Evolutionary conservation across 2,329 filamentous ascomycete genomes (phyloP).

Genomic region (Claviceps sp.): DNA sequence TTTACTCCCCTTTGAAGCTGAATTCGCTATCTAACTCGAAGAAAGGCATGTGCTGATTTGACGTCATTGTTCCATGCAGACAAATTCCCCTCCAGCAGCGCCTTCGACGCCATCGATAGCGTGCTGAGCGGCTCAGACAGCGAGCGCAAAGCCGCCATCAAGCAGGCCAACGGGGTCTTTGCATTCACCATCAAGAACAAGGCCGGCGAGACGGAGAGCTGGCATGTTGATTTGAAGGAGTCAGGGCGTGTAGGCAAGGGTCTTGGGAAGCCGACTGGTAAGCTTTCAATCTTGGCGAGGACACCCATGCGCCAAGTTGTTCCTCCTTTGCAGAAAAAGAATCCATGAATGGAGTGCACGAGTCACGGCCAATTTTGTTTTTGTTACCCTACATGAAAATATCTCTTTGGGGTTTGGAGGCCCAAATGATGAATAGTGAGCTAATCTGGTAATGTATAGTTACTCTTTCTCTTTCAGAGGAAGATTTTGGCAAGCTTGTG

Average conservation of each 20-base stretch:
- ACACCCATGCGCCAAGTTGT: not conserved
- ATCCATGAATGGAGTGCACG: not conserved
- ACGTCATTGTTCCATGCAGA: constrained; percentile 29
- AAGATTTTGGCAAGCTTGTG: constrained; percentile 75
- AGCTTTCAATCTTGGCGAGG: constrained; percentile 13
- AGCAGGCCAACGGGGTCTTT: constrained; percentile 77
- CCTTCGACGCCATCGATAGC: constrained; percentile 77
- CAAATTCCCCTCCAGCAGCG: constrained; percentile 77
- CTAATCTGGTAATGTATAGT: constrained; percentile 36
- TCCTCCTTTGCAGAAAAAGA: not conserved
- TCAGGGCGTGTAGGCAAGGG: constrained; percentile 73
- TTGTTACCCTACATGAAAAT: no score
- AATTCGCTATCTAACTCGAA: no score
- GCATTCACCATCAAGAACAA: constrained; percentile 87
- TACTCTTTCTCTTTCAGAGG: constrained; percentile 71
- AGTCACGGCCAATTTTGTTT: no score
- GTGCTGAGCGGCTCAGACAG: constrained; percentile 55
- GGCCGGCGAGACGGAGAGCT: constrained; percentile 65
- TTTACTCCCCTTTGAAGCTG: no score
- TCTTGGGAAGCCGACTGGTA: constrained; percentile 68
- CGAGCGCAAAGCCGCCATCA: constrained; percentile 77
- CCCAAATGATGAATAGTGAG: no score
- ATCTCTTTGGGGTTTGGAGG: no score
- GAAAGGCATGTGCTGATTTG: not conserved
- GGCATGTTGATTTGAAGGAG: constrained; percentile 93